Conservation (phyloP, 2,329 filamentous ascomycete genomes). For the Blumeria graminis region DNA sequence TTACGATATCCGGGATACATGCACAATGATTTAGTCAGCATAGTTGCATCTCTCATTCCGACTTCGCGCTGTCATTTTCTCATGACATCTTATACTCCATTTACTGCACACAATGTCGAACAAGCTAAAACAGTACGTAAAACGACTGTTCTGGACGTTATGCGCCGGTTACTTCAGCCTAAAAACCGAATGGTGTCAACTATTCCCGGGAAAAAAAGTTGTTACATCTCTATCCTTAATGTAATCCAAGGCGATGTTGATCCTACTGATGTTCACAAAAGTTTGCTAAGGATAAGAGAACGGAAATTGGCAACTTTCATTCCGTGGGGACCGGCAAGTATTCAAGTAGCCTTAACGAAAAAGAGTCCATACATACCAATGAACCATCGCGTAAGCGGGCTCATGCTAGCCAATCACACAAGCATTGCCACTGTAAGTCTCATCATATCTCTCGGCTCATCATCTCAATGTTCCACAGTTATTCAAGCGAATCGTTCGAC, state of each 20-base stretch:
- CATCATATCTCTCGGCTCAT: not conserved
- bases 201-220: constrained; percentile 84
- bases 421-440: constrained; percentile 62
- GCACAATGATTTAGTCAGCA: constrained; percentile 97
- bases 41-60: constrained; percentile 83
- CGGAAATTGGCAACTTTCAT: constrained; percentile 88
- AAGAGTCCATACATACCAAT: constrained; percentile 90
- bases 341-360: constrained; percentile 90
- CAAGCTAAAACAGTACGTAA: constrained; percentile 95
- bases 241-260: constrained; percentile 98
- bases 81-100: constrained; percentile 95
- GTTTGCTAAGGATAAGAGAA: constrained; percentile 82
- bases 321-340: constrained; percentile 92
- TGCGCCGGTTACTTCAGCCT: constrained; percentile 81
- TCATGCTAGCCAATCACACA: constrained; percentile 97
- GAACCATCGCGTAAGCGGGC: constrained; percentile 77
- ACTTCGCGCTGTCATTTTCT: constrained; percentile 95
- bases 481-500: constrained; percentile 78
- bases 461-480: constrained; percentile 23
- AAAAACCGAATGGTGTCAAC: constrained; percentile 99
- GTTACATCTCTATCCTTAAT: constrained; percentile 96
- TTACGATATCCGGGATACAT: constrained; percentile 95
- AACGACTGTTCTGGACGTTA: constrained; percentile 92
- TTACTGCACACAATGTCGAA: constrained; percentile 87
- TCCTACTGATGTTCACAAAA: constrained; percentile 96